A percentile compares a stretch with the other conserved stretches of the same genome.
Conservation (phyloP, 2,329 filamentous ascomycete genomes). For the Trichoderma cornu-damae region DNA sequence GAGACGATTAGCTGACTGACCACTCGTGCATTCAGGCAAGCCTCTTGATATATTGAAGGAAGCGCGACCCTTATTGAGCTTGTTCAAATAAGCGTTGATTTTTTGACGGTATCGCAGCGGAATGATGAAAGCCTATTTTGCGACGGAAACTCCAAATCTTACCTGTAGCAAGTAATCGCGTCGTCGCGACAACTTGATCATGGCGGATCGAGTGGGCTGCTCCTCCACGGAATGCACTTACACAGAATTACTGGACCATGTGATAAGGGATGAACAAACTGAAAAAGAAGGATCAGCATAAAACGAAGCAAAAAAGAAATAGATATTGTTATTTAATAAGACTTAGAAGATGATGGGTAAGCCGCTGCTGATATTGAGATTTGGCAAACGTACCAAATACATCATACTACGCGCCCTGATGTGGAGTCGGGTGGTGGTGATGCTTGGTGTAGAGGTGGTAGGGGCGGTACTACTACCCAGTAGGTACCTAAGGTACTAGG, state of each 20-base stretch:
- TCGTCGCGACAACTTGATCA: slow-evolving; percentile 50
- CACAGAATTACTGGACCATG: background rate
- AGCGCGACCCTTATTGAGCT: background rate
- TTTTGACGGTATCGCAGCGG: too few species aligned
- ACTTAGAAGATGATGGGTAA: background rate
- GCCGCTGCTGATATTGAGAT: background rate
- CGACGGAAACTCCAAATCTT: slow-evolving; percentile 20
- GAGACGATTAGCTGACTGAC: slow-evolving; percentile 14
- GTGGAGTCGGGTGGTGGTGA: too few species aligned
- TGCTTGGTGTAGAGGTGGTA: too few species aligned
- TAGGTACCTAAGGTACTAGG: background rate
- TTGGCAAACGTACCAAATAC: slow-evolving; percentile 11
- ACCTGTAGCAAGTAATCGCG: slow-evolving; percentile 46
- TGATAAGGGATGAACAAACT: background rate
- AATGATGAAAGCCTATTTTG: background rate
- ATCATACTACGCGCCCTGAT: slow-evolving; percentile 6
- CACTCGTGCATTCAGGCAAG: background rate
- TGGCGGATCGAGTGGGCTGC: slow-evolving; percentile 24
- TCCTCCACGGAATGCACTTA: background rate
- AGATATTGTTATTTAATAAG: too few species aligned
- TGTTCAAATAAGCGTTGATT: background rate
- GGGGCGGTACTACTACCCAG: background rate
- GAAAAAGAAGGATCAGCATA: background rate
- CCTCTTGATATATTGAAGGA: too few species aligned
- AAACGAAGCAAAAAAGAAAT: background rate